Percentiles rank a stretch among this genome's conserved stretches.
These are phyloP conservation scores for Populus tomentosa DNA, from an alignment of 441 rosid genomes.

Conservation along the genomic window DNA sequence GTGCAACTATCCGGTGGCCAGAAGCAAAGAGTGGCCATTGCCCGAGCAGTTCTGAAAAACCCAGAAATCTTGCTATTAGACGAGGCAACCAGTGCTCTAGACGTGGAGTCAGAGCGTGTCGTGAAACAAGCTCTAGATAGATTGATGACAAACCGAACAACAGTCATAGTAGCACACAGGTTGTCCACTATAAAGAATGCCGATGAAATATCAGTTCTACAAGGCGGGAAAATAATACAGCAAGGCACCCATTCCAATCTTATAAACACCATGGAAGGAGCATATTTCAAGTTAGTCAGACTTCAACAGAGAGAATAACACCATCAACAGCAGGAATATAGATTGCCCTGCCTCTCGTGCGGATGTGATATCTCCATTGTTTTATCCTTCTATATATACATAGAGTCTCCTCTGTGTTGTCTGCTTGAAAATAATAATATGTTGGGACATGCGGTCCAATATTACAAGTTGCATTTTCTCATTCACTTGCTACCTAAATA, in stretches of 20 bases:
- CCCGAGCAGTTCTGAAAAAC: conserved; percentile 81
- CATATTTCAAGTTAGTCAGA: conserved; percentile 73
- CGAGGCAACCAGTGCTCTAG: conserved; percentile 90
- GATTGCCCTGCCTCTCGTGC: background rate
- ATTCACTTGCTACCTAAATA: too few relatives aligned
- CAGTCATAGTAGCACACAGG: conserved; percentile 86
- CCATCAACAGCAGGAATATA: background rate
- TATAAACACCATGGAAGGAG: conserved; percentile 55
- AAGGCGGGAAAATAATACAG: conserved; percentile 67
- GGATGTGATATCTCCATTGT: background rate
- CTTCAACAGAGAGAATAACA: conserved; percentile 59
- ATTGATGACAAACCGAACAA: conserved; percentile 72
- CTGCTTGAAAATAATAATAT: too few relatives aligned
- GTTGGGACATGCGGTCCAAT: too few relatives aligned
- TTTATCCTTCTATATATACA: too few relatives aligned
- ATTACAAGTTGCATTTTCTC: too few relatives aligned
- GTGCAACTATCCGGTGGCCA: conserved; percentile 89
- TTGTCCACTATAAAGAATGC: conserved; percentile 80
- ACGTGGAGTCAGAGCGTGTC: conserved; percentile 69
- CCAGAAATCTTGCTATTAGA: conserved; percentile 81
- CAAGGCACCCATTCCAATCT: conserved; percentile 77
- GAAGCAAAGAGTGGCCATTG: conserved; percentile 83
- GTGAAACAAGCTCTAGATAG: conserved; percentile 87
- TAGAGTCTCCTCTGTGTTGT: too few relatives aligned
- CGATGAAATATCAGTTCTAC: conserved; percentile 69